Conservation (phyloP, 176 grass and related monocot genomes). For the Phyllostachys edulis region DNA sequence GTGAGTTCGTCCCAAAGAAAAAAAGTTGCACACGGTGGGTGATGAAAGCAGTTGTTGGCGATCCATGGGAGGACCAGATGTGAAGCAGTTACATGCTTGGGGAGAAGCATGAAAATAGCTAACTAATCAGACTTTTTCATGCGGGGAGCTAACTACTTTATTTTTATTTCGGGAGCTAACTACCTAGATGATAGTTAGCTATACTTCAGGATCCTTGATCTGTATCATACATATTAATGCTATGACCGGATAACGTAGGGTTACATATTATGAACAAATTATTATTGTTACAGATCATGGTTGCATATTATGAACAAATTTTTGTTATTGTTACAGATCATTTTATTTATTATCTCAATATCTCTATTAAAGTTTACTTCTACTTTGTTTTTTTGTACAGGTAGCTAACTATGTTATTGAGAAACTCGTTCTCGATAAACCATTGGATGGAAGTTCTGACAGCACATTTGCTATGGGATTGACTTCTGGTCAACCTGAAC, state of each 20-base stretch:
- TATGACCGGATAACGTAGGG: not conserved
- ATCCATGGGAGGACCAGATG: not conserved
- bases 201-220: conserved; percentile 15
- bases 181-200: not conserved
- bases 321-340: not conserved
- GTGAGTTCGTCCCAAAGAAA: not conserved
- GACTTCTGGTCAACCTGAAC: conserved; percentile 51
- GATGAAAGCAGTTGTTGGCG: conserved; percentile 1
- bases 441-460: conserved; percentile 71
- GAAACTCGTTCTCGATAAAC: conserved; percentile 82
- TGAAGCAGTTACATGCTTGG: not conserved
- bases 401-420: conserved; percentile 92
- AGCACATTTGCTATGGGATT: conserved; percentile 60
- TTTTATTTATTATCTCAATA: not conserved
- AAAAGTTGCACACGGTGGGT: not conserved
- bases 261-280: conserved; percentile 16
- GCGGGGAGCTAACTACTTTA: not conserved
- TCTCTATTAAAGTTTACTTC: conserved; percentile 1
- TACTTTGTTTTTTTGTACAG: conserved; percentile 41
- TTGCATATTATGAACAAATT: not conserved
- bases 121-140: not conserved
- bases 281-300: not conserved
- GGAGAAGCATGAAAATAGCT: not conserved
- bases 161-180: not conserved
- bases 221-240: conserved; percentile 11